Conservation (phyloP, 257 asterid species). For the Mitragyna speciosa region DNA sequence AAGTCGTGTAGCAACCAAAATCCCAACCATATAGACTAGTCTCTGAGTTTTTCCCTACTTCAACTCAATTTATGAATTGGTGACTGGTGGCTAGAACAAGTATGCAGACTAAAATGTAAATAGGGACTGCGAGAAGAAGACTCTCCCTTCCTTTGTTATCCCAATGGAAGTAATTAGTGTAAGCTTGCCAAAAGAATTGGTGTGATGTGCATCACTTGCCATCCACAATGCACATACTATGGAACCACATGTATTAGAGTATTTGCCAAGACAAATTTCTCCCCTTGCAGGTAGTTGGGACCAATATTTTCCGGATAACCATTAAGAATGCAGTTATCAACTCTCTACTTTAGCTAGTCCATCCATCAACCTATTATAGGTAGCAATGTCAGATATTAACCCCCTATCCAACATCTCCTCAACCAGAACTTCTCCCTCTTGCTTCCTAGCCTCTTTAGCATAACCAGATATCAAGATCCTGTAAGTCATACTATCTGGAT, state of each 20-base stretch:
- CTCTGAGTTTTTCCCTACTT: background rate
- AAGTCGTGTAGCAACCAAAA: background rate
- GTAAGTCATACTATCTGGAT: constrained; percentile 64
- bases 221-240: background rate
- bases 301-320: background rate
- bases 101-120: background rate
- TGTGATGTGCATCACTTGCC: background rate
- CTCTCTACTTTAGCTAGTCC: constrained; percentile 46
- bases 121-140: background rate
- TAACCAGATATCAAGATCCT: constrained; percentile 71
- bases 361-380: constrained; percentile 69
- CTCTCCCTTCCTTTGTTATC: background rate
- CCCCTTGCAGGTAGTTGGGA: background rate
- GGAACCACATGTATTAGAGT: background rate
- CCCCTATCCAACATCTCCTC: constrained; percentile 91
- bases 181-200: background rate
- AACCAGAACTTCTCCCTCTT: constrained; percentile 72
- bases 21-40: background rate
- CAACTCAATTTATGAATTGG: background rate
- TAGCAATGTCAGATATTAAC: constrained; percentile 68
- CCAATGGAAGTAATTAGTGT: background rate
- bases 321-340: background rate
- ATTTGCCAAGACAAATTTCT: background rate
- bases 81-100: background rate
- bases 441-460: constrained; percentile 59